Conservation (phyloP, 805 yeast species). For the Pichia exigua region DNA sequence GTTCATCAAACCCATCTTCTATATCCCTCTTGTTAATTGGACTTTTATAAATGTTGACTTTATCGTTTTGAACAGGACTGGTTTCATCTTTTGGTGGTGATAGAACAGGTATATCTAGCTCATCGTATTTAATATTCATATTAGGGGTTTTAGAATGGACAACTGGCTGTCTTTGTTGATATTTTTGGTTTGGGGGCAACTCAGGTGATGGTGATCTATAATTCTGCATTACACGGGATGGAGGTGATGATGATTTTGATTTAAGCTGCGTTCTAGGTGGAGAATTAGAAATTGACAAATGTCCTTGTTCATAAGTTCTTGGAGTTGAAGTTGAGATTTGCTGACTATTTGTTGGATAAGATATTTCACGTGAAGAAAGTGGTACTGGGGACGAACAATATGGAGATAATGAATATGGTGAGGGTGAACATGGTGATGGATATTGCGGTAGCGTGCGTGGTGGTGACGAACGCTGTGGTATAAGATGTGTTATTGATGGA, state of each 20-base stretch:
- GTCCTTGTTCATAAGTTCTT: neutral
- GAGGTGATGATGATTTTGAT: neutral
- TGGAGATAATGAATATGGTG: neutral
- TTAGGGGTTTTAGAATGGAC: neutral
- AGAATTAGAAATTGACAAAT: neutral
- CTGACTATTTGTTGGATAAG: neutral
- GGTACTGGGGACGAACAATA: no score
- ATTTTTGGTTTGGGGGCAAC: neutral
- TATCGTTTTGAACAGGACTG: neutral
- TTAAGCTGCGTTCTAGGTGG: neutral
- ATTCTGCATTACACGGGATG: neutral
- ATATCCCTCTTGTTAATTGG: slow-evolving; percentile 14
- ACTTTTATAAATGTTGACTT: slow-evolving; percentile 11
- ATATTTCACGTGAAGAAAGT: neutral
- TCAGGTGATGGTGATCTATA: neutral
- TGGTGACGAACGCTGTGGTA: no score
- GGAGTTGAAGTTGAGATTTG: neutral
- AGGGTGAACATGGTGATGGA: neutral
- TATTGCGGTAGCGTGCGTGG: neutral
- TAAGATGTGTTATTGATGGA: no score
- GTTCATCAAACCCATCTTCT: slow-evolving; percentile 21
- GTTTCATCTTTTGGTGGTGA: neutral
- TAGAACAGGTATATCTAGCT: neutral
- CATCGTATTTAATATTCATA: neutral
- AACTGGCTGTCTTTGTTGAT: neutral